Evolutionary conservation across 345 rosid species (phyloP).

Genomic region (Aquilaria malaccensis): DNA sequence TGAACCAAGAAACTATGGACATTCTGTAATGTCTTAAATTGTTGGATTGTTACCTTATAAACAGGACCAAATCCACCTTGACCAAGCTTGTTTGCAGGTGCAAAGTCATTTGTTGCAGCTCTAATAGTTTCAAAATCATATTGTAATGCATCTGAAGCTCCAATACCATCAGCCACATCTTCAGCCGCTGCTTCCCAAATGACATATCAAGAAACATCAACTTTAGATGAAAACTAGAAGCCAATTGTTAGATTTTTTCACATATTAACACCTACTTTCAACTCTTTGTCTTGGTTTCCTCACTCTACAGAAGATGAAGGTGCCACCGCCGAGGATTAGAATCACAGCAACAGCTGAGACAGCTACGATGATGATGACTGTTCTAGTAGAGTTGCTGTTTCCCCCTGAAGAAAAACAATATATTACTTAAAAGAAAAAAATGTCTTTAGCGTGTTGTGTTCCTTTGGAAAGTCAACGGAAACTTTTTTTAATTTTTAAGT

Average conservation of each 20-base stretch:
- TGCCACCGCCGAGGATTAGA: constrained; percentile 1
- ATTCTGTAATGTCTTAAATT: too few relatives aligned
- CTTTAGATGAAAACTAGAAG: not conserved
- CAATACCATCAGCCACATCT: constrained; percentile 10
- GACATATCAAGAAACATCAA: not conserved
- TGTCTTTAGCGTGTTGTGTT: too few relatives aligned
- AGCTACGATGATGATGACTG: not conserved
- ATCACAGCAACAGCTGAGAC: constrained; percentile 5
- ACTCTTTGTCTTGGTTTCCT: constrained; percentile 11
- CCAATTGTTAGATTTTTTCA: not conserved
- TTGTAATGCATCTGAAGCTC: constrained; percentile 14
- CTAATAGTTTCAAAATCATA: constrained; percentile 21
- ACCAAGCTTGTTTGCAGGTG: constrained; percentile 33
- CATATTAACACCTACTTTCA: constrained; percentile 16
- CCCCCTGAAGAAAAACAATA: constrained; percentile 14
- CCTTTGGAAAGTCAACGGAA: too few relatives aligned
- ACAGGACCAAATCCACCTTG: constrained; percentile 50
- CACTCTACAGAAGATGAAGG: constrained; percentile 3
- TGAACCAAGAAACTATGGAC: too few relatives aligned
- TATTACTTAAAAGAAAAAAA: too few relatives aligned
- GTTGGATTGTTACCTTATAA: constrained; percentile 24
- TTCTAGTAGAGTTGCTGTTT: constrained; percentile 3
- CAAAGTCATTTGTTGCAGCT: constrained; percentile 32
- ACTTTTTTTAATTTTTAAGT: too few relatives aligned
- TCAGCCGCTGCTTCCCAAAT: constrained; percentile 1